Evolutionary conservation across 1,284 basidiomycete species (phyloP), one percentile per base, ranked within the genome.

Genomic region (Moesziomyces sp.): DNA sequence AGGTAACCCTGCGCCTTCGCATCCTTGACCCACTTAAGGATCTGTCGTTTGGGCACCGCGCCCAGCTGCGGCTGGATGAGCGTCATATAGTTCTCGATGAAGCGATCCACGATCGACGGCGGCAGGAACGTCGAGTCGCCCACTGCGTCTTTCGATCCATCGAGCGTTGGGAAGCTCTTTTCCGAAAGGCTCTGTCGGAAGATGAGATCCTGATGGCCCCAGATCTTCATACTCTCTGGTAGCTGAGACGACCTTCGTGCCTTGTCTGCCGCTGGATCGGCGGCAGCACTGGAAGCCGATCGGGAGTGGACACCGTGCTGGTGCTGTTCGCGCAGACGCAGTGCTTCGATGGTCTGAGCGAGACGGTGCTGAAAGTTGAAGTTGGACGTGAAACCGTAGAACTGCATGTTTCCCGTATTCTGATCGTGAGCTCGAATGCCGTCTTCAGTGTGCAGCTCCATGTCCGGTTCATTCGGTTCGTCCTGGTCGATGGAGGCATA

Each of bases 381-480:
- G 51, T 70, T 74, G 51, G 72, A 74, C 13, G 71, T 74, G 61
- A 74, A 74, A 23, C 71, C 71, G 52, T 69, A 74, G 58, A 74
- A 74, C 40, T 74, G 71, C 66, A 69, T 69, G 49, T 69, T 74
- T 48, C 71, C 71, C 38, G 71, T 74, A 23, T 62, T 63, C 43
- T 69, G 61, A 30, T 74, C 71, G 46, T 74, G 71, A 3, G 71
- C 71, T n/a, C 71, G 66, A 16, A 74, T 69, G 50, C 71, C 71
- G 52, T 74, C 71, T 35, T 74, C 65, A 23, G 61, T 66, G 19
- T 74, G 61, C n/a, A 69, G 51, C 33, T 74, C 62, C 1, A 53
- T 51, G 10, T 67, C 58, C 40, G 58, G 51, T 5, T 65, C 61
- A 6, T 56, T 35, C 0, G 63, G 56, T 48, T 74, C 65, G 13